Evolutionary conservation across 2,329 filamentous ascomycete species (phyloP), one percentile per base, ranked within the genome.

Genomic region (Stagonosporopsis rhizophila): DNA sequence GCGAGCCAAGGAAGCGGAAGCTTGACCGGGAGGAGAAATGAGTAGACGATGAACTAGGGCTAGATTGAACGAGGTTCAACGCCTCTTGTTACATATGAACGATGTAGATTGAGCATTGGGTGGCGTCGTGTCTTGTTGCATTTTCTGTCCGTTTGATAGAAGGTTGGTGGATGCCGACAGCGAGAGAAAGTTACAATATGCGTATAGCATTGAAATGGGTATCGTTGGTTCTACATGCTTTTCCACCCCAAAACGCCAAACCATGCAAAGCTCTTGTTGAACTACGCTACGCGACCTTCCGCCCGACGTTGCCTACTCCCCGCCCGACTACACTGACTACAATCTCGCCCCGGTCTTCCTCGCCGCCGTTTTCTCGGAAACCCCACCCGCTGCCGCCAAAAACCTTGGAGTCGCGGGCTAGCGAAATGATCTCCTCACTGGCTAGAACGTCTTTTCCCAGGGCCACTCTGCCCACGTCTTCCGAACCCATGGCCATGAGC

Each of bases 401-500:
- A n/a, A 85, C 88, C 72, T 87, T 89, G 65, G 97, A 77, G 74
- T 99, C 95, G 68, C 95, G 84, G 11, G 91, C 93, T 50, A 97
- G 79, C 45, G 87, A 86, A 53, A 99, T 84, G 49, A 92, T 81
- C 57, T 91, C 89, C 72, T 96, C 91, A 2, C 88, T 89, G 0
- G 87, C 93, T 41, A 98, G 78, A 0, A 97, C 87, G 42, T 94
- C 90, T 67, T 87, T 88, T 28, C 93, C 92, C 56, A 99, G 74
- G 60, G 91, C 86, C 64, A 99, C 76, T 56, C 95, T 85, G 4
- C 95, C 95, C 14, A 99, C 92, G 75, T 99, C 95, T 74, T 98
- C 95, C 1, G 90, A 91, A 0, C 95, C 95, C 95, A 99, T 98
- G 30, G 93, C 92, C 95, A 99, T 99, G 60, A 99, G 81, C 17